These are phyloP conservation scores for Solanum rostratum DNA, from an alignment of 257 asterid species.

Conservation along the genomic window DNA sequence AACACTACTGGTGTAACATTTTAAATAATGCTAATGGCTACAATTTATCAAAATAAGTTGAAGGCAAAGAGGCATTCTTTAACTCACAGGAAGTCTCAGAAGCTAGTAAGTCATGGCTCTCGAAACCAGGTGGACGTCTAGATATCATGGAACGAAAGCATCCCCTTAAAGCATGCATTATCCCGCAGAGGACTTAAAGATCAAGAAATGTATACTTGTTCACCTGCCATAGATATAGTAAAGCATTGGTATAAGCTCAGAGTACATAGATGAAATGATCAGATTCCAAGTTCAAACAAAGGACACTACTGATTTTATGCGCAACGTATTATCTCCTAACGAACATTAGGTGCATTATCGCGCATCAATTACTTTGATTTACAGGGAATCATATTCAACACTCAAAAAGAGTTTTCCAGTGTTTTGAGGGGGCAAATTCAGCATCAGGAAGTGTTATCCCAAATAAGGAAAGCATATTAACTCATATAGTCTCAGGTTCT, in stretches of 20 bases:
- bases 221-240: neutral
- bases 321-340: neutral
- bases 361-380: neutral
- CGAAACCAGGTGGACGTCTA: constrained; percentile 18
- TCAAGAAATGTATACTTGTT: neutral
- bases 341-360: neutral
- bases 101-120: constrained; percentile 40
- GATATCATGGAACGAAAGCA: constrained; percentile 41
- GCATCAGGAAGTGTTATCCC: neutral
- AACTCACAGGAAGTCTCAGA: constrained; percentile 72
- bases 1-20: neutral
- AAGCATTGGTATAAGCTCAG: neutral
- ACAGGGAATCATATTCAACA: neutral
- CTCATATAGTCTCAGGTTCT: neutral
- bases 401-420: neutral
- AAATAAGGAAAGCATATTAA: neutral
- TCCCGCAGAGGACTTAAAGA: neutral
- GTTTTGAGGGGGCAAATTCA: neutral
- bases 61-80: neutral
- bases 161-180: neutral
- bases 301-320: neutral
- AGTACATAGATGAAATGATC: neutral
- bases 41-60: neutral
- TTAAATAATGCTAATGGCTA: neutral
- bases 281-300: neutral